Percentiles rank a stretch among this genome's conserved stretches.
These are phyloP conservation scores for Jackrogersella multiformis DNA, from an alignment of 495 filamentous ascomycete genomes.

Conservation along the genomic window DNA sequence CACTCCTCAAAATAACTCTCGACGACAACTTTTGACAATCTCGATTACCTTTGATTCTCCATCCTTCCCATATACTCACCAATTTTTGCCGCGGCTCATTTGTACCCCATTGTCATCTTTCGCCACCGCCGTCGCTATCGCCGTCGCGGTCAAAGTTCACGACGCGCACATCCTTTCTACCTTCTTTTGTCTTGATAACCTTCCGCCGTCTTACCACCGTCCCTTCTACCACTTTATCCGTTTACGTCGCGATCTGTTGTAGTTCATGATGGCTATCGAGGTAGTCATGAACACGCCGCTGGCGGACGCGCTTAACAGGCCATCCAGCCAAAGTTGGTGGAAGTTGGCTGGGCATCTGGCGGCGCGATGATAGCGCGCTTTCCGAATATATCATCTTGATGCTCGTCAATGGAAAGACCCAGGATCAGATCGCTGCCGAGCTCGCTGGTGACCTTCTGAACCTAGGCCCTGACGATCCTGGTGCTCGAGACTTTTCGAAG, in stretches of 20 bases:
- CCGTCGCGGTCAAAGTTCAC: slow-evolving; percentile 11
- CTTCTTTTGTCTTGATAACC: not conserved
- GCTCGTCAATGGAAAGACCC: slow-evolving; percentile 92
- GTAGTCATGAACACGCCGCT: slow-evolving; percentile 78
- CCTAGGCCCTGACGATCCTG: slow-evolving; percentile 82
- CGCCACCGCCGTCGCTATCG: slow-evolving; percentile 29
- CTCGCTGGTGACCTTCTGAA: slow-evolving; percentile 88
- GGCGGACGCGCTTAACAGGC: slow-evolving; percentile 79
- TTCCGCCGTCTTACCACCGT: slow-evolving; percentile 14
- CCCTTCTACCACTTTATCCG: not conserved
- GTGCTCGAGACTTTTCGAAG: slow-evolving; percentile 81
- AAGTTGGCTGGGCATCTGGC: slow-evolving; percentile 88
- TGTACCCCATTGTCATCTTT: slow-evolving; percentile 13
- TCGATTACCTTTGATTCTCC: not conserved
- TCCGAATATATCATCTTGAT: slow-evolving; percentile 97
- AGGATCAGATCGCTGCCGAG: slow-evolving; percentile 87
- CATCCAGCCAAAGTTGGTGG: slow-evolving; percentile 92
- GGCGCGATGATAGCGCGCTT: slow-evolving; percentile 80
- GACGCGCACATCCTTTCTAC: slow-evolving; percentile 25
- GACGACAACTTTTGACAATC: not conserved
- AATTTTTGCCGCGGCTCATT: no score
- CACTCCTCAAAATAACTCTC: not conserved
- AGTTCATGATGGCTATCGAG: slow-evolving; percentile 72
- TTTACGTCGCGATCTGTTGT: not conserved
- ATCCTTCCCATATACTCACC: not conserved